Base-by-base conservation (phyloP, 352 stramenopile genomes). In the Paralagenidium karlingii region DNA sequence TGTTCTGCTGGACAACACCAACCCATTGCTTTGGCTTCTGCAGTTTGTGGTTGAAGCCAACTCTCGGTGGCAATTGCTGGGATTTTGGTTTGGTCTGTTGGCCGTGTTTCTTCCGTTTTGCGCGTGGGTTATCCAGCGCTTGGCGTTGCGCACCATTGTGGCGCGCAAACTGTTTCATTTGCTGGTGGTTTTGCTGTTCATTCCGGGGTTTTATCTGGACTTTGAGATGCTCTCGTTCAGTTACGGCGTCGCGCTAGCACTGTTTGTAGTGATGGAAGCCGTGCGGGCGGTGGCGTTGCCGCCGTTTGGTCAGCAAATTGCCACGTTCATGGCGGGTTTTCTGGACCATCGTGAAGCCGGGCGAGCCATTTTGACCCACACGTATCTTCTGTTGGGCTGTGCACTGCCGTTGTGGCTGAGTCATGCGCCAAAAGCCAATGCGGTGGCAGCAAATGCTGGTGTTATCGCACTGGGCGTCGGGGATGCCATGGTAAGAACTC, bases 401-500 rank as follows among this genome's bases (percentile, higher is more conserved):
- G 76, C 76, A 10, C 33, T 90, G 12, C 76, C 76, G 2, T 43
- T 84, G 13, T 90, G 76, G 76, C 52, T 90, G 18, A 47, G 53
- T 5, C 33, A 41, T 10, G 36, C 40, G n/a, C 8, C 30, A 10
- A 12, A 13, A 1, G 26, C 42, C 8, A 28, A 40, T 0, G 43
- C 47, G 8, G 48, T 87, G 2, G 47, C 64, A 13, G 54, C 63
- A 16, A 85, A 86, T 39, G 69, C 76, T 24, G 76, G 76, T 6
- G 60, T 90, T 15, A 24, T 90, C 5, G 69, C 73, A 9, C 48
- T 87, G 6, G 76, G 76, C 13, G 53, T 87, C 4, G 73, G 73
- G 13, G 76, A 90, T 40, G 76, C 76, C 11, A 87, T 90, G 74
- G 73, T n/a, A n/a, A n/a, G n/a, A n/a, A n/a, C n/a, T n/a, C n/a